Evolutionary conservation across 169 alveolate genomes (phyloP), one percentile per base, ranked within the genome.

Genomic region (Eimeria acervulina): DNA sequence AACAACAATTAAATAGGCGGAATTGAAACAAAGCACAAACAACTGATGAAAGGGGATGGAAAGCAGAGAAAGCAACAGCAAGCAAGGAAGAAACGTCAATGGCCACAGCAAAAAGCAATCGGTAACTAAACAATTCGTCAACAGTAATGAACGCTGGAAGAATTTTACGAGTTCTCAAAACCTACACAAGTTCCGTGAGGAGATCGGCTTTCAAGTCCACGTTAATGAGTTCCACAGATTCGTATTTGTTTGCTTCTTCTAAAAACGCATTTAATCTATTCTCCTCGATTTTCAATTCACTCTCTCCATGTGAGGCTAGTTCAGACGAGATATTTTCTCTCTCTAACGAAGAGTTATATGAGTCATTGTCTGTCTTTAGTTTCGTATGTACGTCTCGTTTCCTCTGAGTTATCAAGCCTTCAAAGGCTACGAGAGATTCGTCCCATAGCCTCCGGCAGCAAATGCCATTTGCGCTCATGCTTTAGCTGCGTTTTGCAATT

Each of bases 141-240:
- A 68, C 38, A 28, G 74, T 33, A 33, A 31, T 12, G 42, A 26
- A 23, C 44, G 4, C 10, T 19, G 31, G 76, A 17, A 66, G 76
- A n/a, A n/a, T 26, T 17, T 0, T 3, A 31, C 81, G 44, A 70
- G 44, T 12, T 21, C 68, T 36, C 26, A 40, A 44, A 28, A 36
- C 91, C 21, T 36, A 83, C 91, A 83, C 91, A 52, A 51, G 17
- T 51, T 83, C 51, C 44, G 17, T 21, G 42, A 83, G 74, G n/a
- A 47, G 15, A 10, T 83, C 55, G 10, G 91, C 66, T 15, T 72
- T 52, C 74, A 83, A 47, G 59, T 83, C 91, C 10, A 47, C 91
- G n/a, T 83, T 83, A 26, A 83, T 74, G 33, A 83, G 72, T 6
- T 33, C 88, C 63, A 78, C 61, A 40, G 17, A 36, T 40, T 7